Evolutionary conservation across 371 early-diverging fungal species (phyloP), one percentile per base, ranked within the genome.

Genomic region (Mortierella sp.): DNA sequence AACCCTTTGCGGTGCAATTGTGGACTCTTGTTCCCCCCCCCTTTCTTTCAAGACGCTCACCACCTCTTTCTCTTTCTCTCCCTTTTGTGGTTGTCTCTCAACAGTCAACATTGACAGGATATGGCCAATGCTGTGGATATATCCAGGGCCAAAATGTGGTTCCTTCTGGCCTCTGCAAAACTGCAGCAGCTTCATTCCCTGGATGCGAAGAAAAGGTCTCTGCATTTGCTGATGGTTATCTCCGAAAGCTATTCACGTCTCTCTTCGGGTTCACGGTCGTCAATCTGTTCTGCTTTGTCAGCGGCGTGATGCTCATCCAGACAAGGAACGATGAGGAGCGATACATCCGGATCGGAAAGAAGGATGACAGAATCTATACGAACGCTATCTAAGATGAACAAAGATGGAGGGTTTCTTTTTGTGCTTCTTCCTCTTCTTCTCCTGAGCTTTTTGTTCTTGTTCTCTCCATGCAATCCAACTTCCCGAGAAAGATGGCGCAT

Each of bases 281-380:
- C 26, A 71, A 76, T 55, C 64, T 81, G 46, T 60, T 79, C 53
- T 21, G 31, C 34, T 74, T 81, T 45, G 49, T 81, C 48, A 58
- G 65, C 23, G 52, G 66, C 2, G 61, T 81, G 7, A 76, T 81
- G 41, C 54, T 81, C 5, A 64, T 81, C 43, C 80, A 79, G 55
- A 72, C 80, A 26, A 67, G 74, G 41, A 81, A 81, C 58, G 81
- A 79, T 26, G 81, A 81, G 49, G 78, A 81, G 46, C 80, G 81
- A n/a, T 81, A 79, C 48, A 65, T 67, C 28, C 67, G 79, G 18
- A 81, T 81, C 49, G 69, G 74, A 34, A 71, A 59, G 45, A 81
- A 81, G 58, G 61, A 81, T 31, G 71, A 76, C 54, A 56, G 72
- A 41, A 64, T 64, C 31, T 71, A 72, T 38, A 57, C 52, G 14